A percentile compares a stretch with the other conserved stretches of the same genome.
Evolutionary conservation across 768 basidiomycete species (phyloP).

Genomic region (Coprinellus micaceus): DNA sequence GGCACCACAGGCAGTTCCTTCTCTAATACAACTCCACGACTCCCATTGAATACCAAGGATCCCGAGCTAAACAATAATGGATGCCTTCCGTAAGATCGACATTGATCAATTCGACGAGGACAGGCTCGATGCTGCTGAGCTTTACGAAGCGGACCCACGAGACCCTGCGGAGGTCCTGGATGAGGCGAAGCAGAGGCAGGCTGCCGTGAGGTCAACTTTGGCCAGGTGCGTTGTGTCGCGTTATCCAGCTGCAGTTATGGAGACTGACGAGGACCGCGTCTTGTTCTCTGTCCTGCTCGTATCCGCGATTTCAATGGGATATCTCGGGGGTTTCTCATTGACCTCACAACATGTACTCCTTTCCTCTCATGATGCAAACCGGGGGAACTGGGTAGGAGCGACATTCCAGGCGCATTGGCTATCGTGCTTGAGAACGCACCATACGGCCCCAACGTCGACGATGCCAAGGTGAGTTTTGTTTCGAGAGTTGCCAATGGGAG

Average conservation of each 20-base stretch:
- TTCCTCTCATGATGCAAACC: too few relatives aligned
- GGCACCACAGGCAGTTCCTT: neutral
- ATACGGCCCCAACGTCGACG: conserved; percentile 83
- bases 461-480: conserved; percentile 72
- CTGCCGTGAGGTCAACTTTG: conserved; percentile 66
- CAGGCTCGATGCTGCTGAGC: conserved; percentile 74
- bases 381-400: conserved; percentile 54
- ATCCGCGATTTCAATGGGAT: neutral
- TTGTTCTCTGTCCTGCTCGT: neutral
- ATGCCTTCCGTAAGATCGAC: conserved; percentile 28
- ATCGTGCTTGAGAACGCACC: conserved; percentile 75
- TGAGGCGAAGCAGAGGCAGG: conserved; percentile 74
- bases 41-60: too few relatives aligned
- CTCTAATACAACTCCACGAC: neutral
- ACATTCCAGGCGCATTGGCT: conserved; percentile 68
- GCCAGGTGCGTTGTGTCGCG: conserved; percentile 59
- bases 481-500: neutral
- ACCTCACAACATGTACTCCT: too few relatives aligned
- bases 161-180: conserved; percentile 67
- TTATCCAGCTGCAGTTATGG: neutral
- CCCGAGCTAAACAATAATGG: neutral
- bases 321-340: too few relatives aligned
- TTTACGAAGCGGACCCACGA: conserved; percentile 84
- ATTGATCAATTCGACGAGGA: conserved; percentile 95
- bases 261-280: neutral